phyloP scores from a whole-genome alignment of 441 rosid genomes.

The Brassica balearica region DNA sequence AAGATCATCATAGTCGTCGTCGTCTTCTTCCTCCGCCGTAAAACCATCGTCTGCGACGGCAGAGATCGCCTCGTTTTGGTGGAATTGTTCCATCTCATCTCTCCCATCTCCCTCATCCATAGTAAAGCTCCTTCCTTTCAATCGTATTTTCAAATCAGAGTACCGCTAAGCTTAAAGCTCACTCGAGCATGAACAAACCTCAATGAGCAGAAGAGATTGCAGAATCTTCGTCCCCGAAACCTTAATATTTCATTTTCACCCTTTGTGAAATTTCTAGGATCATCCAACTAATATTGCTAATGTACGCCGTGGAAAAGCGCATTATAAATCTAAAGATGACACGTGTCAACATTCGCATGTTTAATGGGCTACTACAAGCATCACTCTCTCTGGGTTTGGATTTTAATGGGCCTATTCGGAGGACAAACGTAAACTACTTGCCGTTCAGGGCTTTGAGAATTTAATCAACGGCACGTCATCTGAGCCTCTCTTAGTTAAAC shows the following conservation, averaged over 20 bases:
- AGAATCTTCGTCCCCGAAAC: too few species aligned
- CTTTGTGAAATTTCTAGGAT: too few species aligned
- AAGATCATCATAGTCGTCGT: slow-evolving; percentile 86
- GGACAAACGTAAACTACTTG: slow-evolving; percentile 1
- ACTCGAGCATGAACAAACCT: slow-evolving; percentile 24
- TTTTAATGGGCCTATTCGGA: not conserved
- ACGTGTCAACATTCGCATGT: too few species aligned
- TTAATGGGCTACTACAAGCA: too few species aligned
- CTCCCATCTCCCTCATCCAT: slow-evolving; percentile 54
- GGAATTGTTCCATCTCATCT: slow-evolving; percentile 46
- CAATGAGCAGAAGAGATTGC: too few species aligned
- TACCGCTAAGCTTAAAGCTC: slow-evolving; percentile 6
- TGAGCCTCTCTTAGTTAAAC: not conserved
- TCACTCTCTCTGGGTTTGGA: too few species aligned
- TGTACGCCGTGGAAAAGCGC: too few species aligned
- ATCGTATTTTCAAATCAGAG: slow-evolving; percentile 21
- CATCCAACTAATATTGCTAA: too few species aligned
- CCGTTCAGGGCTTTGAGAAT: not conserved
- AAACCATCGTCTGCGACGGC: slow-evolving; percentile 71
- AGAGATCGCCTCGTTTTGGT: slow-evolving; percentile 69
- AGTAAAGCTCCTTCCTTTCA: slow-evolving; percentile 25
- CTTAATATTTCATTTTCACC: too few species aligned
- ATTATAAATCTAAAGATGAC: too few species aligned
- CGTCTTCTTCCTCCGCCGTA: slow-evolving; percentile 79
- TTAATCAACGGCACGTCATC: slow-evolving; percentile 10